Evolutionary conservation across 2,329 filamentous ascomycete genomes (phyloP).

Genomic region (Fusarium chlamydosporum): DNA sequence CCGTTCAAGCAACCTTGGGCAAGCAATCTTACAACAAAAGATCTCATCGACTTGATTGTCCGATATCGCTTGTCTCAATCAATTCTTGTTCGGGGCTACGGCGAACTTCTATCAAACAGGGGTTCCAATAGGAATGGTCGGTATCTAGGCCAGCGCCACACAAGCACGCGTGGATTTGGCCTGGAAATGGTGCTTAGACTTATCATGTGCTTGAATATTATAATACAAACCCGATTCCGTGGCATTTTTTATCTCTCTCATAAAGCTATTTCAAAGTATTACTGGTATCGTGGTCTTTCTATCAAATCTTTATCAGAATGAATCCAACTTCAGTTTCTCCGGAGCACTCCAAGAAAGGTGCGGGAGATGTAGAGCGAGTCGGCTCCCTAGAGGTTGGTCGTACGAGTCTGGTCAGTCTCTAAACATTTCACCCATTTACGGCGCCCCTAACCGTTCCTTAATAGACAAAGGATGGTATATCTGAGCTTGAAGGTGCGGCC

Average conservation of each 20-base stretch:
- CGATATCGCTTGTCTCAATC: neutral
- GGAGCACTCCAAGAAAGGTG: neutral
- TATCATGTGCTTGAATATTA: too few species aligned
- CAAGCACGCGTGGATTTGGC: neutral
- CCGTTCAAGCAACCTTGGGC: neutral
- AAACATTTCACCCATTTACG: neutral
- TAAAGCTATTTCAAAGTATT: too few species aligned
- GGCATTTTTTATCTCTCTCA: too few species aligned
- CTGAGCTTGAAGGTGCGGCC: neutral
- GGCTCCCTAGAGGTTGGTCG: neutral
- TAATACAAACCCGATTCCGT: too few species aligned
- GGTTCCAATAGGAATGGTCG: fast-evolving
- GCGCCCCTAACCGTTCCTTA: neutral
- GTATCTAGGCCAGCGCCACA: neutral
- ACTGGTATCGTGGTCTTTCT: neutral
- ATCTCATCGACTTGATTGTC: neutral
- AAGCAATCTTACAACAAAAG: neutral
- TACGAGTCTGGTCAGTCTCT: neutral
- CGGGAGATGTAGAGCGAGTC: neutral
- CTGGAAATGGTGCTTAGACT: neutral
- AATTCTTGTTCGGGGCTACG: neutral
- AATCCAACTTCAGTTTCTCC: neutral
- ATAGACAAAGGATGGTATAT: neutral
- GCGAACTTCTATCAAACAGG: neutral
- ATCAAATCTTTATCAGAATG: neutral